phyloP scores from a whole-genome alignment of 1,139 yeast species.

The Saccharomyces hybrid region DNA sequence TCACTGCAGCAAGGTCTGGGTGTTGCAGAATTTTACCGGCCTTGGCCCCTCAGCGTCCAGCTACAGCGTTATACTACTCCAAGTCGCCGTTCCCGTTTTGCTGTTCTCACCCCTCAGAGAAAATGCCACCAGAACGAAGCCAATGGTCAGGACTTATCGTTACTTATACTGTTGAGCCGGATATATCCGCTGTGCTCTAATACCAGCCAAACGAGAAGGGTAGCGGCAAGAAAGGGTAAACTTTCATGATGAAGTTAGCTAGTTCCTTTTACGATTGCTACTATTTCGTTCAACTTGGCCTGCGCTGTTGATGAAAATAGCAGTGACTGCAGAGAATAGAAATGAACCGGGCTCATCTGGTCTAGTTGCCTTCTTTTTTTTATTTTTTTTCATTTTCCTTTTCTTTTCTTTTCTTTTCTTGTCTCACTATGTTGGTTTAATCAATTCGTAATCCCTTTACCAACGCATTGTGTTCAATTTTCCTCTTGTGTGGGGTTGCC shows the following conservation, averaged over 20 bases:
- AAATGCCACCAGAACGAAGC: background rate
- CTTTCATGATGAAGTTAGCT: background rate
- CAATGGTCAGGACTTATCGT: background rate
- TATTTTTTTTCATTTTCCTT: background rate
- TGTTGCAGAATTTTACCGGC: background rate
- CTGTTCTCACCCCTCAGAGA: background rate
- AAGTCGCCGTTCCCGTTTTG: background rate
- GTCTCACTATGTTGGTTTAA: background rate
- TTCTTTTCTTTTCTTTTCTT: background rate
- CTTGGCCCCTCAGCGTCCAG: background rate
- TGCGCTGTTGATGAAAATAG: background rate
- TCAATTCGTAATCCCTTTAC: background rate
- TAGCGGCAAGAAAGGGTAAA: background rate
- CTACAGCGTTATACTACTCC: background rate
- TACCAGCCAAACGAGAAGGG: background rate
- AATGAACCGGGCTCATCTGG: background rate
- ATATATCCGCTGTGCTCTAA: background rate
- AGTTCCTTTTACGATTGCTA: background rate
- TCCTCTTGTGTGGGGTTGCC: background rate
- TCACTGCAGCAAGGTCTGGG: background rate
- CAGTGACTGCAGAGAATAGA: background rate
- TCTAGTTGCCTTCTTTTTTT: background rate
- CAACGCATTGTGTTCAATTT: background rate
- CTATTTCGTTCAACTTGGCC: background rate
- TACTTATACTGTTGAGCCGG: background rate